Evolutionary conservation across 257 asterid genomes (phyloP).

Genomic region (Nicotiana sylvestris): DNA sequence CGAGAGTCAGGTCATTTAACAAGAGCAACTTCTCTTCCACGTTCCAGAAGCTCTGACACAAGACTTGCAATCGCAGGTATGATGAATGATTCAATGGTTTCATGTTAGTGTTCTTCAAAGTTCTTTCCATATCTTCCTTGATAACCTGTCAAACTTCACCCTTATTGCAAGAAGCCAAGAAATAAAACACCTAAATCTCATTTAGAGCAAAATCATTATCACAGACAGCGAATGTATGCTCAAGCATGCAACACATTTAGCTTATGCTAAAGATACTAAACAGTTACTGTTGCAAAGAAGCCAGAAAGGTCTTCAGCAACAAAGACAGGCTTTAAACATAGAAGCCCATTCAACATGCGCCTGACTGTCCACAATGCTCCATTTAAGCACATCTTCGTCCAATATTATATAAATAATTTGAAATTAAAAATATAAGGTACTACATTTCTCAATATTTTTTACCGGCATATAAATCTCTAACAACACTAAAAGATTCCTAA

Average conservation of each 20-base stretch:
- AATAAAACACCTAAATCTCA: slow-evolving; percentile 19
- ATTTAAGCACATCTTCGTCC: not conserved
- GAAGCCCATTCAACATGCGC: not conserved
- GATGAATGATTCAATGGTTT: slow-evolving; percentile 88
- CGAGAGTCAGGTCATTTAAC: slow-evolving; percentile 60
- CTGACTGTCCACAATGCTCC: not conserved
- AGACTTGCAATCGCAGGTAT: slow-evolving; percentile 82
- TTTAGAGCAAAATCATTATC: not conserved
- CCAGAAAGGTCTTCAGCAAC: slow-evolving; percentile 4
- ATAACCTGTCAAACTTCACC: slow-evolving; percentile 58
- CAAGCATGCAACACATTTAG: not conserved
- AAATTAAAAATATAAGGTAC: not conserved
- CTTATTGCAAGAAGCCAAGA: slow-evolving; percentile 24
- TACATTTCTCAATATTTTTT: not conserved
- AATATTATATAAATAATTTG: too few relatives aligned
- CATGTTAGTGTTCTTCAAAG: slow-evolving; percentile 89
- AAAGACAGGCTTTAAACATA: not conserved
- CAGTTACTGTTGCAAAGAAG: not conserved
- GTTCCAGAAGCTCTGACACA: slow-evolving; percentile 89
- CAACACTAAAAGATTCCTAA: not conserved
- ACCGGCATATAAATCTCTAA: not conserved
- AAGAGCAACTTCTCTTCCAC: slow-evolving; percentile 74
- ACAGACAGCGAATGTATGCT: not conserved
- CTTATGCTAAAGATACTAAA: slow-evolving; percentile 11
- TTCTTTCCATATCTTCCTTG: slow-evolving; percentile 87